Evolutionary conservation across 192 early-diverging fungal genomes (phyloP).

Genomic region (Podochytrium sp.): DNA sequence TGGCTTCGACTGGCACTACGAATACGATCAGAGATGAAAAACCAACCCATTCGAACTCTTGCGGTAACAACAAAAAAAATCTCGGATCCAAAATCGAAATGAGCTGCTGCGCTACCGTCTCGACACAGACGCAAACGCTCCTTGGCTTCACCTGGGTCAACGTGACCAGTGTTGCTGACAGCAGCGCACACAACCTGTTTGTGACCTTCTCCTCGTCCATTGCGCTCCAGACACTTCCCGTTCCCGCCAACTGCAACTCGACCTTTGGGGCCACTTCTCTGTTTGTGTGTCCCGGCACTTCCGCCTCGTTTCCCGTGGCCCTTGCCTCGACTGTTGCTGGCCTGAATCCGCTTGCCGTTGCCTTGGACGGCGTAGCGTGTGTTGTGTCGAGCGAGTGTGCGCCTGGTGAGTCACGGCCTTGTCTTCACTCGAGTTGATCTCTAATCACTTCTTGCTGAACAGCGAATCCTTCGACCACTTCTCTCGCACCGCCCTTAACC

Average conservation of each 20-base stretch:
- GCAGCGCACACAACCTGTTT: neutral
- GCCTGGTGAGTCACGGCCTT: neutral
- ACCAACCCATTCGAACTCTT: neutral
- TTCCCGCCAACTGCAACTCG: neutral
- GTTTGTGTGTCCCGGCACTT: neutral
- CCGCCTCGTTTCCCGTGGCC: neutral
- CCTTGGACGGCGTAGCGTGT: neutral
- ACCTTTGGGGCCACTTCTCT: neutral
- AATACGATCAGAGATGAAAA: too few species aligned
- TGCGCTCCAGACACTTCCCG: neutral
- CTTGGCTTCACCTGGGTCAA: slow-evolving; percentile 9
- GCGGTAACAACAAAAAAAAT: neutral
- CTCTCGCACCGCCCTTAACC: neutral
- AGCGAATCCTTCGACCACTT: too few species aligned
- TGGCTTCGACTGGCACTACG: too few species aligned
- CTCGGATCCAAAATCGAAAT: neutral
- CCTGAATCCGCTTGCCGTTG: neutral
- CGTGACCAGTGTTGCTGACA: neutral
- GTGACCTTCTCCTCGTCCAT: neutral
- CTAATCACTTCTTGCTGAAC: neutral
- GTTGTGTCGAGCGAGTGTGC: neutral
- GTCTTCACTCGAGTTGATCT: neutral
- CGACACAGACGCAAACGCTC: neutral
- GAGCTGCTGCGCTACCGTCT: neutral
- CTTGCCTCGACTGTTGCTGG: neutral